Percentiles rank a stretch among this genome's conserved stretches.
Conservation (phyloP, 352 stramenopile genomes). For the Pythium graminicola region DNA sequence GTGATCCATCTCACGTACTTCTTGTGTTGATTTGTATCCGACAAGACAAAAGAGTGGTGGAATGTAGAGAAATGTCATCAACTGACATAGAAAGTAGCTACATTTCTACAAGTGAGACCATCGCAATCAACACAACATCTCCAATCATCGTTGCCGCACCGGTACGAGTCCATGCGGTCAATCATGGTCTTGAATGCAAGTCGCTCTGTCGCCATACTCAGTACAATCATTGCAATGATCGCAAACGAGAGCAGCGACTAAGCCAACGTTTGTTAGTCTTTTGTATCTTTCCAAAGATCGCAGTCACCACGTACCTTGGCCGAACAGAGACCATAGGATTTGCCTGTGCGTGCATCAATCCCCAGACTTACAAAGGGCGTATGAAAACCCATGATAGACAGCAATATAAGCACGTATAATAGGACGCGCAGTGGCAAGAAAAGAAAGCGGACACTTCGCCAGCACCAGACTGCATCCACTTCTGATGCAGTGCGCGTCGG, state of each 20-base stretch:
- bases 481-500: conserved; percentile 17
- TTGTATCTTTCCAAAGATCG: not conserved
- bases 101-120: not conserved
- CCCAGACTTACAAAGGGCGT: conserved; percentile 77
- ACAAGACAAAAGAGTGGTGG: conserved; percentile 80
- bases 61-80: conserved; percentile 88
- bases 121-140: not conserved
- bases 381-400: conserved; percentile 46
- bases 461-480: no score
- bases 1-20: conserved; percentile 28
- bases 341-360: conserved; percentile 78
- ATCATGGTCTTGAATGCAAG: conserved; percentile 88
- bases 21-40: conserved; percentile 76
- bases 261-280: not conserved
- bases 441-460: no score
- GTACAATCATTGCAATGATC: conserved; percentile 63
- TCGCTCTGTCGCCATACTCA: conserved; percentile 73
- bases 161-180: conserved; percentile 86
- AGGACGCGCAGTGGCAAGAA: no score
- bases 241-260: conserved; percentile 74
- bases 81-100: conserved; percentile 78
- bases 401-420: no score
- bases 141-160: conserved; percentile 25
- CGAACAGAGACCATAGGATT: conserved; percentile 80
- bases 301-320: conserved; percentile 42